Percentiles rank a stretch among this genome's conserved stretches.
Evolutionary conservation across 768 basidiomycete species (phyloP).

Genomic region (Harrya chromipes): DNA sequence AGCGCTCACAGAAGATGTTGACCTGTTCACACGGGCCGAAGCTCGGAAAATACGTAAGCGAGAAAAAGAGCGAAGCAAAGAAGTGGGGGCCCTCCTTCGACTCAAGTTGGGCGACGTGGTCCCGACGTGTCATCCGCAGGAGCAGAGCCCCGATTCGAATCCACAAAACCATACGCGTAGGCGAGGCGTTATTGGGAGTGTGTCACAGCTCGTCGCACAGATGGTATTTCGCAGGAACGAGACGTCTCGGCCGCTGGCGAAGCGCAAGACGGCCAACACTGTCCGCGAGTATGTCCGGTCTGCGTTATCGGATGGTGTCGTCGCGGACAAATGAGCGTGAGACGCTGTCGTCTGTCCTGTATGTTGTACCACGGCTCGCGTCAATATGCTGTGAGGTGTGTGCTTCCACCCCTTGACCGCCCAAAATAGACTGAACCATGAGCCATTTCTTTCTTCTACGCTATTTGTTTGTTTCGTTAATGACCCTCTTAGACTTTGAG

Average conservation of each 20-base stretch:
- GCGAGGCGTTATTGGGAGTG: conserved; percentile 24
- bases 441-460: conserved; percentile 5
- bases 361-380: conserved; percentile 5
- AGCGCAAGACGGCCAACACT: conserved; percentile 26
- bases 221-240: conserved; percentile 47
- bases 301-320: conserved; percentile 25
- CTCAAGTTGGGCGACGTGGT: conserved; percentile 45
- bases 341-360: conserved; percentile 1
- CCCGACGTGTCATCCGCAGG: conserved; percentile 16
- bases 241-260: conserved; percentile 36
- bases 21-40: conserved; percentile 39
- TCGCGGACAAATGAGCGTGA: conserved; percentile 12
- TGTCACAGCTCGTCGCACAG: conserved; percentile 45
- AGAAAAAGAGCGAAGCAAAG: conserved; percentile 53
- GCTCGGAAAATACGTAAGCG: conserved; percentile 44
- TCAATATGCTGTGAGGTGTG: conserved; percentile 26
- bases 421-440: conserved; percentile 23
- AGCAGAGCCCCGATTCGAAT: conserved; percentile 24
- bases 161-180: conserved; percentile 17
- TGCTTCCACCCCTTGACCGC: conserved; percentile 1
- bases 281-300: conserved; percentile 27
- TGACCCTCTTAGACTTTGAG: conserved; percentile 12
- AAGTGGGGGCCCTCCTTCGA: conserved; percentile 53
- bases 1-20: conserved; percentile 34
- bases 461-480: conserved; percentile 8